Base-by-base conservation (phyloP, 1,139 yeast genomes). In the Kurtzmaniella natalensis region DNA sequence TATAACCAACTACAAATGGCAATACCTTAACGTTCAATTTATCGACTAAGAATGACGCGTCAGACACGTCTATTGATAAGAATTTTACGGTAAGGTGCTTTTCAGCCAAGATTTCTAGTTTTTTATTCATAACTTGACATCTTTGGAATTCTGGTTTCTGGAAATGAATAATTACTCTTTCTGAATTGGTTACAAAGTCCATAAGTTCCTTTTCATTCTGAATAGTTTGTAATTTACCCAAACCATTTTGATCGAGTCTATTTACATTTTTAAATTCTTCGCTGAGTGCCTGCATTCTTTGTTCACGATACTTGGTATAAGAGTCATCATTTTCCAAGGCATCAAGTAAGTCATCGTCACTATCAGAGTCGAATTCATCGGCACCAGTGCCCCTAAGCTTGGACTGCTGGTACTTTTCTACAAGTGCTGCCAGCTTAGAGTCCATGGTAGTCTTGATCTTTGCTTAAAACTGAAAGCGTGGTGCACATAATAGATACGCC, bases 1-100 rank as follows among this genome's bases (percentile, higher is more conserved):
- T 59, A 49, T 80, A 85, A n/a, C 78, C 66, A 2, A 81, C 58
- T 5, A 84, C 78, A 46, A 80, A 81, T 1, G 95, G 95, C 7
- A 86, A 63, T 5, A 81, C 79, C 47, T 81, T 76, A 32, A 86
- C 64, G 2, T 64, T 61, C 31, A 86, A 64, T 47, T 76, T 78
- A 2, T 76, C 59, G 3, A 78, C 86, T 33, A 86, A 59, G 49
- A 86, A 86, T 2, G 94, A 88, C 1, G 89, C 83, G 18, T 71
- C 59, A 28, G 66, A 72, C 0, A 85, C 95, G 37, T 70, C 63
- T n/a, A 83, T 70, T 33, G 71, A 65, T 18, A 77, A 56, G 37
- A 83, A 74, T 40, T 67, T 67, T 2, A 84, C 63, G 1, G 64
- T 59, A 25, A 81, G 49, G 53, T 85, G 86, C 41, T 72, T 76